These are phyloP conservation scores for Yamadazyma pseudoaaseri DNA, from an alignment of 1,139 yeast species.

Conservation along the genomic window DNA sequence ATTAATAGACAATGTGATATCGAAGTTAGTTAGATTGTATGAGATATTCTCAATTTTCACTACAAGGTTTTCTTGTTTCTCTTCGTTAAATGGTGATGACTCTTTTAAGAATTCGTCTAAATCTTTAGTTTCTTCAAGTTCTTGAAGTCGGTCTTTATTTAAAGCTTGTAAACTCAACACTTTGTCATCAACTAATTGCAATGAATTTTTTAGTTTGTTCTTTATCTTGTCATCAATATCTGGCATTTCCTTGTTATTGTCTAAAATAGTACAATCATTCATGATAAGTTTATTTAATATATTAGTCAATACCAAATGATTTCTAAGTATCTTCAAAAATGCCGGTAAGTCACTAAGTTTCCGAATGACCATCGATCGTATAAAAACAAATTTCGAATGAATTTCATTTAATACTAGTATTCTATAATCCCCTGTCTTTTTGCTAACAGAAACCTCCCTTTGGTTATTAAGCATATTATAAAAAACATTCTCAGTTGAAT, in stretches of 20 bases:
- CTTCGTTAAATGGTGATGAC: conserved; percentile 3
- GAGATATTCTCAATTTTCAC: conserved; percentile 27
- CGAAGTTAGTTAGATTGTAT: conserved; percentile 20
- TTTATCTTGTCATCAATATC: conserved; percentile 19
- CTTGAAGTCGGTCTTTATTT: conserved; percentile 17
- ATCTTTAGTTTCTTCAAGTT: conserved; percentile 12
- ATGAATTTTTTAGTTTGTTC: conserved; percentile 33
- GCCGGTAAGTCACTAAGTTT: conserved; percentile 24
- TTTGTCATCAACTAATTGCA: conserved; percentile 42
- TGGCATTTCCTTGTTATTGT: conserved; percentile 11
- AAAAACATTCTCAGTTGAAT: conserved; percentile 9
- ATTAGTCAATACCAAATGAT: conserved; percentile 28
- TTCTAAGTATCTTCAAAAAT: conserved; percentile 31
- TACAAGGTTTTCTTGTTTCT: conserved; percentile 14
- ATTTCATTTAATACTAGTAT: conserved; percentile 10
- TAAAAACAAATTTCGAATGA: conserved; percentile 18
- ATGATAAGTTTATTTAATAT: conserved; percentile 14
- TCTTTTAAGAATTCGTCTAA: conserved; percentile 15
- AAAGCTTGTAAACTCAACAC: conserved; percentile 35
- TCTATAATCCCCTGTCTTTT: conserved; percentile 4
- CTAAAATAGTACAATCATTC: conserved; percentile 3
- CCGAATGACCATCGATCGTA: conserved; percentile 22
- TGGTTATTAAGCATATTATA: conserved; percentile 21
- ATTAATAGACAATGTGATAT: conserved; percentile 22
- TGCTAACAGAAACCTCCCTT: conserved; percentile 13